Evolutionary conservation across 768 basidiomycete genomes (phyloP).

Genomic region (Boletus rubroflammeus): DNA sequence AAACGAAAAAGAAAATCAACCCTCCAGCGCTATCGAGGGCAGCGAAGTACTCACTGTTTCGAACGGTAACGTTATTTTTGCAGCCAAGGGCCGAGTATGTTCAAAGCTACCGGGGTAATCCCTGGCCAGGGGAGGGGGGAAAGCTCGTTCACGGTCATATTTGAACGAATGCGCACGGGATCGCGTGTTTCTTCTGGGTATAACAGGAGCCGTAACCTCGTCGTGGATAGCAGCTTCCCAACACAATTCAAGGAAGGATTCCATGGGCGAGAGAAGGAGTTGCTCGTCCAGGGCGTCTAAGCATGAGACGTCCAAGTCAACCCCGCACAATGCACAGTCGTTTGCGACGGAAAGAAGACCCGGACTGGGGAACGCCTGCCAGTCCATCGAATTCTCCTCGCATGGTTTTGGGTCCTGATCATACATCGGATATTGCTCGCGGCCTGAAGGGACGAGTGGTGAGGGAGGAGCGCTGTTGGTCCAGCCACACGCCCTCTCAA

Average conservation of each 20-base stretch:
- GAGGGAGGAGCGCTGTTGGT: conserved; percentile 18
- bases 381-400: conserved; percentile 2
- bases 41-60: conserved; percentile 8
- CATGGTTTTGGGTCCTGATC: conserved; percentile 1
- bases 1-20: neutral
- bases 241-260: conserved; percentile 40
- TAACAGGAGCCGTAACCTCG: conserved; percentile 4
- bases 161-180: conserved; percentile 18
- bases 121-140: neutral
- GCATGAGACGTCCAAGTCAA: conserved; percentile 36
- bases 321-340: conserved; percentile 29
- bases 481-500: conserved; percentile 21
- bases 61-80: conserved; percentile 18
- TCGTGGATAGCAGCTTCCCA: conserved; percentile 37
- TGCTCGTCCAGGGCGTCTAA: conserved; percentile 38
- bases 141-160: neutral
- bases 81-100: conserved; percentile 11
- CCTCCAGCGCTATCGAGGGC: neutral
- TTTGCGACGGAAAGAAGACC: conserved; percentile 12
- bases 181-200: neutral
- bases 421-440: conserved; percentile 8
- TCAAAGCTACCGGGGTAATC: conserved; percentile 11
- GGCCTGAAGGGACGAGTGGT: neutral
- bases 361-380: neutral
- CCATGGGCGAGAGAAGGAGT: conserved; percentile 36